Base-by-base conservation (phyloP, 2,329 filamentous ascomycete genomes). In the Trichoderma polysporum region DNA sequence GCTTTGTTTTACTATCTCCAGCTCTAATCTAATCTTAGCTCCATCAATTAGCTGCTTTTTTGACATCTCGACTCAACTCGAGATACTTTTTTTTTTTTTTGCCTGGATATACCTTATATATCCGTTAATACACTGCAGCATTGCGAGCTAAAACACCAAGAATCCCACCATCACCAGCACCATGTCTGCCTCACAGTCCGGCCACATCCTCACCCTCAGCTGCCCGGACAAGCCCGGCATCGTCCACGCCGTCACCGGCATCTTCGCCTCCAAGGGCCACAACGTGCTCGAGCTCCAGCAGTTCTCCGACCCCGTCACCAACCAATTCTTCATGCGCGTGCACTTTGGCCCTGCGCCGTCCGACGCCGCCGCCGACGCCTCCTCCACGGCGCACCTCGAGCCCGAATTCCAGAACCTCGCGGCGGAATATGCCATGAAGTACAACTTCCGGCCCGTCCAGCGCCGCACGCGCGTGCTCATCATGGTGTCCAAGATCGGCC, bases 401-500 rank as follows among this genome's bases (percentile, higher is more conserved):
- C 77, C 76, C 66, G 84, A 86, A 7, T 89, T 94, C 72, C 79
- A 82, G 31, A 78, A 82, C 49, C 86, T 92, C 61, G 90, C 90
- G 3, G 73, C 80, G 60, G 82, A 88, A 29, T 86, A 92, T 79
- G 19, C 31, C 29, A 91, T 93, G 88, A 83, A 88, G 73, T 93
- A 91, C 80, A 84, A 91, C 72, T 85, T 95, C 72, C 85, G 88
- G 15, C 86, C 90, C 3, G 85, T 88, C 13, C 80, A 87, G 58
- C 83, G 88, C 74, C 93, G 93, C 81, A 89, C 90, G 66, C 86
- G 88, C 71, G 89, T 94, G 57, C 83, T 95, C 73, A 92, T 95
- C 82, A 94, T 95, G 91, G 92, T 94, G 33, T 94, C 91, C 74
- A 94, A 94, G 82, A 94, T 93, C 73, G 92, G 91, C 9, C 91